These are phyloP conservation scores for Aspergillus indologenus DNA, from an alignment of 495 filamentous ascomycete genomes.

Conservation along the genomic window DNA sequence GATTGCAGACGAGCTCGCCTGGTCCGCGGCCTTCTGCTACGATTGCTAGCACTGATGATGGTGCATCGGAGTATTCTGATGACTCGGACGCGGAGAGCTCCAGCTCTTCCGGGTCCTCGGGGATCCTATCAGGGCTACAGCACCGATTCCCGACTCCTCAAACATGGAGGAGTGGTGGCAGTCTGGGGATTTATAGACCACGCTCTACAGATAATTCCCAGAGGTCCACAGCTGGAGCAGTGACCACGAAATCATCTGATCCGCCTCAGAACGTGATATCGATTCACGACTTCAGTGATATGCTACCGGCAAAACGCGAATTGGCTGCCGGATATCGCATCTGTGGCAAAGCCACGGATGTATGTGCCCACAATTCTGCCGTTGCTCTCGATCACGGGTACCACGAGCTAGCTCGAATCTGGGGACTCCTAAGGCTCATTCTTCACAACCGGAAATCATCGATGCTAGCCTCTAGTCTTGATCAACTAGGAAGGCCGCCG, in stretches of 20 bases:
- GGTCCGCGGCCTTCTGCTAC: constrained; percentile 49
- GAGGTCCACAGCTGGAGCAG: constrained; percentile 47
- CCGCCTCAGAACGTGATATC: constrained; percentile 57
- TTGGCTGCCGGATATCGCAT: constrained; percentile 78
- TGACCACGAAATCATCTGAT: constrained; percentile 33
- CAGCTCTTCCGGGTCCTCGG: constrained; percentile 68
- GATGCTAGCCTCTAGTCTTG: constrained; percentile 42
- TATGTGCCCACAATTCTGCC: constrained; percentile 78
- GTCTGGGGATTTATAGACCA: constrained; percentile 43
- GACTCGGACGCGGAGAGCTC: constrained; percentile 66
- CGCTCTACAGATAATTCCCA: constrained; percentile 55
- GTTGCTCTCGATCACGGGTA: constrained; percentile 73
- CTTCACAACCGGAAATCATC: constrained; percentile 68
- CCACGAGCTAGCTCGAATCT: constrained; percentile 74
- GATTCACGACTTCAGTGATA: constrained; percentile 62
- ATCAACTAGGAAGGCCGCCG: constrained; percentile 52
- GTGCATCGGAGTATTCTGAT: constrained; percentile 57
- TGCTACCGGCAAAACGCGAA: constrained; percentile 71
- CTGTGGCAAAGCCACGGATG: constrained; percentile 73
- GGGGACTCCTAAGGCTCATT: constrained; percentile 75
- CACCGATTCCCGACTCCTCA: constrained; percentile 49
- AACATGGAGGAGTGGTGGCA: constrained; percentile 52
- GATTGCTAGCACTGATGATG: constrained; percentile 48
- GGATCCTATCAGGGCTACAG: constrained; percentile 46
- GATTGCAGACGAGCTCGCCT: constrained; percentile 58